Evolutionary conservation across 257 asterid species (phyloP).

Genomic region (Forsythia viridissima): DNA sequence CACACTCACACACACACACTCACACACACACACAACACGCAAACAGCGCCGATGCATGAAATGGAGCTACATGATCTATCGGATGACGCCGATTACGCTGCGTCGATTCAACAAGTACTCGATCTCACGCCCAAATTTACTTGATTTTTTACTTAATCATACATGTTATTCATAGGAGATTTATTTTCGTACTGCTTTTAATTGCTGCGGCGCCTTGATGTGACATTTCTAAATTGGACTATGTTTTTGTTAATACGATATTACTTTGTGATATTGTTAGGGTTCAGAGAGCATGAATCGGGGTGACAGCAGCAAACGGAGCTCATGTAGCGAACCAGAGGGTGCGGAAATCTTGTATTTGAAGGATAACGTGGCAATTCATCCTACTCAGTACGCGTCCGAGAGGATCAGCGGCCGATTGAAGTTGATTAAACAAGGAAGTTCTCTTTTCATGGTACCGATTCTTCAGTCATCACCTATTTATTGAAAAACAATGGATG

Average conservation of each 20-base stretch:
- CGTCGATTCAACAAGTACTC: constrained; percentile 74
- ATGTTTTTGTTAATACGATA: constrained; percentile 2
- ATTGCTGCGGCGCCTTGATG: neutral
- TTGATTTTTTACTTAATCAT: constrained; percentile 8
- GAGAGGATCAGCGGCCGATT: constrained; percentile 96
- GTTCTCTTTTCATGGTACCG: constrained; percentile 76
- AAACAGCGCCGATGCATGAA: constrained; percentile 59
- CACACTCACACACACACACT: neutral
- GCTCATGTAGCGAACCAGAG: constrained; percentile 61
- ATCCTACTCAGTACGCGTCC: constrained; percentile 86
- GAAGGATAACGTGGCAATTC: constrained; percentile 96
- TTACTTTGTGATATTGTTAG: constrained; percentile 39
- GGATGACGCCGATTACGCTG: constrained; percentile 95
- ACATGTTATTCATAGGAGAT: neutral
- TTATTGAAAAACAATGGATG: neutral
- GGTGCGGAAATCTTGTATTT: constrained; percentile 74
- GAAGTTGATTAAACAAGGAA: constrained; percentile 88
- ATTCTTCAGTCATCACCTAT: neutral
- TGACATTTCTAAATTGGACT: constrained; percentile 11
- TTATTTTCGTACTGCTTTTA: constrained; percentile 6
- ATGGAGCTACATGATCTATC: constrained; percentile 73
- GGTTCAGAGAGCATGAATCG: constrained; percentile 57
- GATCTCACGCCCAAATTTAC: neutral
- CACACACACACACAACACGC: constrained; percentile 5
- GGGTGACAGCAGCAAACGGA: constrained; percentile 44